These are phyloP conservation scores for Trametes cinnabarina DNA, from an alignment of 768 basidiomycete species.

Conservation along the genomic window DNA sequence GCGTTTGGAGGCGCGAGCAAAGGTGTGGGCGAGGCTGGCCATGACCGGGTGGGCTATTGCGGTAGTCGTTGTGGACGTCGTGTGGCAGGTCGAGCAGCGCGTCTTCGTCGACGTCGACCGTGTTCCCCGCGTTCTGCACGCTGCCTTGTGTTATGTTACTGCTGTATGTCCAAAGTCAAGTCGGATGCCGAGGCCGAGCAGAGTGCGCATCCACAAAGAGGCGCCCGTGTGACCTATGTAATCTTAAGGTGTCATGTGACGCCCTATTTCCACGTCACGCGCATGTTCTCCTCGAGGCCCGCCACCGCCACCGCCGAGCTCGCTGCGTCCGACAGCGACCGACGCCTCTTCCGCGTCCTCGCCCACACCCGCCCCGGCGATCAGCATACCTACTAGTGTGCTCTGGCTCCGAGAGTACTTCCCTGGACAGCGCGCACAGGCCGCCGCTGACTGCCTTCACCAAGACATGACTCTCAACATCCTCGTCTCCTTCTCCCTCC, in stretches of 20 bases:
- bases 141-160: neutral
- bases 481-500: constrained; percentile 38
- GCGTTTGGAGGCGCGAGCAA: neutral
- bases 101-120: too few species aligned
- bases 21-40: constrained; percentile 2
- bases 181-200: too few species aligned
- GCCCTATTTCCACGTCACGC: neutral
- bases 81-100: too few species aligned
- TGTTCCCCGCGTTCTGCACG: too few species aligned
- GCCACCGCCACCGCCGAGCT: neutral
- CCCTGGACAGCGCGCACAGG: neutral
- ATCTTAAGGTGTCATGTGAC: neutral
- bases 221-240: neutral
- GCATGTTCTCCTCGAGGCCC: neutral
- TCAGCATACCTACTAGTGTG: neutral
- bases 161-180: neutral
- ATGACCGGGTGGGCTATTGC: neutral
- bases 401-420: constrained; percentile 5
- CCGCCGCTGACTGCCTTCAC: neutral
- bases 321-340: neutral
- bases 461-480: constrained; percentile 37
- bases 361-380: constrained; percentile 13
- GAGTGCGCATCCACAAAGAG: neutral
- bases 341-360: neutral
- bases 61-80: neutral